A percentile compares a stretch with the other conserved stretches of the same genome.
Evolutionary conservation across 164 flowering plant genomes (phyloP).

Genomic region (Amborella trichopoda): DNA sequence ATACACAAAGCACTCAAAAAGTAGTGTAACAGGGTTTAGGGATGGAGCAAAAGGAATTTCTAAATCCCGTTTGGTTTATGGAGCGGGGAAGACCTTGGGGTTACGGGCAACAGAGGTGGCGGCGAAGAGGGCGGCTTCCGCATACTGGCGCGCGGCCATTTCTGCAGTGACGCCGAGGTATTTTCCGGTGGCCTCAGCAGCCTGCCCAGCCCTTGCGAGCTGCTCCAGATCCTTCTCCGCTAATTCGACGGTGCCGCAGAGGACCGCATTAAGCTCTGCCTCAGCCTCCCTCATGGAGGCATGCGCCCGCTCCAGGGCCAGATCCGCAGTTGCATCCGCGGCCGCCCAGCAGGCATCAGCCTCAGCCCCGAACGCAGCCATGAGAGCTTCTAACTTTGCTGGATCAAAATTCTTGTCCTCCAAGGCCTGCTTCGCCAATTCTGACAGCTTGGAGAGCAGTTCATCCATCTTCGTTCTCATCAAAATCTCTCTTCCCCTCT

Average conservation of each 20-base stretch:
- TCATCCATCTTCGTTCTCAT: constrained; percentile 39
- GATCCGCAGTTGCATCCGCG: constrained; percentile 30
- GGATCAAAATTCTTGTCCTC: constrained; percentile 72
- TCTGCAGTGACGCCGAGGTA: constrained; percentile 41
- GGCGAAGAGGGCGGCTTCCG: constrained; percentile 54
- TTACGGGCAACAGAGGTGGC: too few relatives aligned
- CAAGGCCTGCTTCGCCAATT: constrained; percentile 56
- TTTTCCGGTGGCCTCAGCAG: constrained; percentile 38
- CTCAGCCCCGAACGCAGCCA: constrained; percentile 71
- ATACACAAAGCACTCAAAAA: too few relatives aligned
- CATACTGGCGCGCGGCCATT: constrained; percentile 47
- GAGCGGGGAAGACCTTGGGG: too few relatives aligned
- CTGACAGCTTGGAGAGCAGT: constrained; percentile 55
- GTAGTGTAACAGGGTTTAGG: too few relatives aligned
- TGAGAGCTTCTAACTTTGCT: constrained; percentile 51
- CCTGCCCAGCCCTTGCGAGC: constrained; percentile 29
- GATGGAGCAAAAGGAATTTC: too few relatives aligned
- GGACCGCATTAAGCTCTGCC: constrained; percentile 41
- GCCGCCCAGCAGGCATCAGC: constrained; percentile 74
- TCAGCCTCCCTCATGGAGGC: constrained; percentile 47
- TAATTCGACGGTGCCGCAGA: constrained; percentile 72
- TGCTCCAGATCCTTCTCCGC: constrained; percentile 32
- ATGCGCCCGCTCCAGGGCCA: constrained; percentile 41
- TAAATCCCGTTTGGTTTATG: too few relatives aligned
- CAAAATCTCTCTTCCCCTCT: not conserved